Percentiles rank a stretch among this genome's conserved stretches.
phyloP scores from a whole-genome alignment of 176 grass and related monocot species.

The Avena insularis region DNA sequence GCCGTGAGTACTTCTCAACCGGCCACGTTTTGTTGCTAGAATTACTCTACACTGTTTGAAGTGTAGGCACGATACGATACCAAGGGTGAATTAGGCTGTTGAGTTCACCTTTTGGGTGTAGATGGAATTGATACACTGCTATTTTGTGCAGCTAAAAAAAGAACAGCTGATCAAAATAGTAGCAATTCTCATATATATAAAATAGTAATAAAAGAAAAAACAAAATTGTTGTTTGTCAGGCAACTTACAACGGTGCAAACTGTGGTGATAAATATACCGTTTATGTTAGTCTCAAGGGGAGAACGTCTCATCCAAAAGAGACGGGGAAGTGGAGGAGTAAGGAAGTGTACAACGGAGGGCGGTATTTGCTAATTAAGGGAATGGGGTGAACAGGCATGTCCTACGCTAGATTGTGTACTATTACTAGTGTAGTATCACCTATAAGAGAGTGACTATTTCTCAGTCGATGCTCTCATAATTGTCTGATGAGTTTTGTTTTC shows the following conservation, averaged over 20 bases:
- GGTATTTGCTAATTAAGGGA: not conserved
- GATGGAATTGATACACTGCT: not conserved
- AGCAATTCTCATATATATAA: not conserved
- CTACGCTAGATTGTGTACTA: too few relatives aligned
- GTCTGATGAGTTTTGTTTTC: not conserved
- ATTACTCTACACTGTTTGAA: not conserved
- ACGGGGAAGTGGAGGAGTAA: too few relatives aligned
- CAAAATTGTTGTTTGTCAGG: not conserved
- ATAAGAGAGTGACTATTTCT: too few relatives aligned
- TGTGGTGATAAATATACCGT: not conserved
- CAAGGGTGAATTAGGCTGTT: not conserved
- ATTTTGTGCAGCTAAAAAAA: not conserved
- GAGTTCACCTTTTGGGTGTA: not conserved
- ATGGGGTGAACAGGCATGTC: not conserved
- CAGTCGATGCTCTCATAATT: too few relatives aligned
- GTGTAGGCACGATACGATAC: not conserved
- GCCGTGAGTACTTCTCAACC: constrained; percentile 65
- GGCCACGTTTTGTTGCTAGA: not conserved
- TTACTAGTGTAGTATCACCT: too few relatives aligned
- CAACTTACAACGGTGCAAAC: not conserved
- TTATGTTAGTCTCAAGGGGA: not conserved
- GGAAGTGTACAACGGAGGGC: not conserved
- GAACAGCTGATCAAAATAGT: not conserved
- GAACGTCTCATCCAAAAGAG: not conserved
- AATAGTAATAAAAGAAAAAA: not conserved